Conservation (phyloP, 768 basidiomycete genomes). For the Ephemerocybe angulata region DNA sequence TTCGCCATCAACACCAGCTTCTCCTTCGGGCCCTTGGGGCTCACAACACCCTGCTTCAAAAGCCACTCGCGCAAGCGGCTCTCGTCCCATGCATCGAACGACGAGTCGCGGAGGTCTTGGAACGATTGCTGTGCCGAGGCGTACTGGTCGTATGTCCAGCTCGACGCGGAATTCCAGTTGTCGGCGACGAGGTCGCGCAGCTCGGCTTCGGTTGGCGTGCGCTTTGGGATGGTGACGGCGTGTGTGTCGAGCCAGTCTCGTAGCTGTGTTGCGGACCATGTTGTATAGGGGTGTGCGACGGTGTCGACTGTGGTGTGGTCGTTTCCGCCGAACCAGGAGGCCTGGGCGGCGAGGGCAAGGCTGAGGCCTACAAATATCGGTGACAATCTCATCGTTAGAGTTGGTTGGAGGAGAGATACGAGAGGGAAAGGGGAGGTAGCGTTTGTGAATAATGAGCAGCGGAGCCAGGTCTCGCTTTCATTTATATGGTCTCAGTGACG, state of each 20-base stretch:
- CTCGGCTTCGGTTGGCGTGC: constrained; percentile 37
- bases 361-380: constrained; percentile 11
- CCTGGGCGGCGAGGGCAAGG: constrained; percentile 35
- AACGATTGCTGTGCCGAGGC: constrained; percentile 61
- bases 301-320: constrained; percentile 24
- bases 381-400: constrained; percentile 5
- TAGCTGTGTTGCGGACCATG: constrained; percentile 66
- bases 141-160: constrained; percentile 66
- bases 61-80: constrained; percentile 77
- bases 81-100: constrained; percentile 85
- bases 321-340: constrained; percentile 51
- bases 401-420: not conserved
- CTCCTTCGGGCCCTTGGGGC: constrained; percentile 75
- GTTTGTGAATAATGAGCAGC: not conserved
- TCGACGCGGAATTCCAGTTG: constrained; percentile 54
- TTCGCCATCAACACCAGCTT: constrained; percentile 77
- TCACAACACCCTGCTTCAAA: constrained; percentile 81
- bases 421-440: not conserved
- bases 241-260: constrained; percentile 67
- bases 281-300: constrained; percentile 28
- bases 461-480: not conserved
- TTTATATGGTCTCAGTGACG: constrained; percentile 11
- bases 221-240: constrained; percentile 51
- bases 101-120: constrained; percentile 49
- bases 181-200: constrained; percentile 48